Percentiles rank a stretch among this genome's conserved stretches.
These are phyloP conservation scores for Artomyces pyxidatus DNA, from an alignment of 768 basidiomycete species.

Conservation along the genomic window DNA sequence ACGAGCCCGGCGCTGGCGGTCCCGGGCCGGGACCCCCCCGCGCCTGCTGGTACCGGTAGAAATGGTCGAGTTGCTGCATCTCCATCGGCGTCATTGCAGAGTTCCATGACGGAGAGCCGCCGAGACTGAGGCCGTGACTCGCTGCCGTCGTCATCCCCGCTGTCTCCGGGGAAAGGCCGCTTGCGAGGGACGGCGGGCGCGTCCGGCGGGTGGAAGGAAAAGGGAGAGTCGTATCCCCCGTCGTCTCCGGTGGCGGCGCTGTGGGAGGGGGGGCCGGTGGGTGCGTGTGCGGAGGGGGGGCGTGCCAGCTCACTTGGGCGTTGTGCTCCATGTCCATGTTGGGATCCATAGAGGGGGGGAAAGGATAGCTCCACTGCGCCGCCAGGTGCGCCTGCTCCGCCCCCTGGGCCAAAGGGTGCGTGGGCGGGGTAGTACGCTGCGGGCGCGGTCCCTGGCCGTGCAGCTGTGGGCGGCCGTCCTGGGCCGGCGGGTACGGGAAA, in stretches of 20 bases:
- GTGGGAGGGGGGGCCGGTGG: slow-evolving; percentile 21
- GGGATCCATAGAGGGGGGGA: slow-evolving; percentile 5
- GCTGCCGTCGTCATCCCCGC: slow-evolving; percentile 15
- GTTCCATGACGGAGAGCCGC: slow-evolving; percentile 78
- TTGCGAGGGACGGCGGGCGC: slow-evolving; percentile 42
- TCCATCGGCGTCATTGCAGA: slow-evolving; percentile 68
- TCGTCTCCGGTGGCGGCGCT: slow-evolving; percentile 24
- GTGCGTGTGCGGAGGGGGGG: slow-evolving; percentile 24
- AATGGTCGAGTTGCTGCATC: slow-evolving; percentile 38
- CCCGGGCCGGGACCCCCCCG: slow-evolving; percentile 25
- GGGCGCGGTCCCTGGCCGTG: slow-evolving; percentile 66
- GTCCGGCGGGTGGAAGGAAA: slow-evolving; percentile 69
- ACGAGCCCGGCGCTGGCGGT: slow-evolving; percentile 28
- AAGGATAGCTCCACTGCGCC: slow-evolving; percentile 7
- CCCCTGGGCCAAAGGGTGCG: slow-evolving; percentile 28
- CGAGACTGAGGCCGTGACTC: slow-evolving; percentile 76
- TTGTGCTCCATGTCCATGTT: too few relatives aligned
- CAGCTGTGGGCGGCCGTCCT: slow-evolving; percentile 49
- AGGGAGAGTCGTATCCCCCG: slow-evolving; percentile 51
- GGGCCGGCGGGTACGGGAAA: slow-evolving; percentile 51
- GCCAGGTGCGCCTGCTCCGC: slow-evolving; percentile 26
- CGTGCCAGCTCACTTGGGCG: slow-evolving; percentile 6
- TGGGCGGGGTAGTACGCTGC: slow-evolving; percentile 47
- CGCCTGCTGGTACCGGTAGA: slow-evolving; percentile 31
- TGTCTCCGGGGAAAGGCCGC: slow-evolving; percentile 54